These are phyloP conservation scores for Salvia splendens DNA, from an alignment of 257 asterid species.

Conservation along the genomic window DNA sequence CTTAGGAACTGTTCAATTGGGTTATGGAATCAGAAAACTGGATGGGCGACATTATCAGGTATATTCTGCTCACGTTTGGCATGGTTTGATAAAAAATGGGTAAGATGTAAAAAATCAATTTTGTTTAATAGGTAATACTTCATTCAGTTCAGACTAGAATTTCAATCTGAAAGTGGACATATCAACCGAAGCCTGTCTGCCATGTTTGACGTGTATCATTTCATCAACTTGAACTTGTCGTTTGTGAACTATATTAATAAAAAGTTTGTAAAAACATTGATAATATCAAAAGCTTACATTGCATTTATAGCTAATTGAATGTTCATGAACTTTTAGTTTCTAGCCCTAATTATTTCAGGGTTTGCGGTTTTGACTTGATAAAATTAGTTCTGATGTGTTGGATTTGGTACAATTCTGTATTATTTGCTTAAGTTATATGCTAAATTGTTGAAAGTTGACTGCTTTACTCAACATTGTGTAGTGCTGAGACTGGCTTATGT, in stretches of 20 bases:
- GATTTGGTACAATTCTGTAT: not conserved
- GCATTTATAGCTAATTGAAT: not conserved
- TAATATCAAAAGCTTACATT: not conserved
- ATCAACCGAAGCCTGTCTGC: not conserved
- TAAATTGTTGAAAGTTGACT: conserved; percentile 1
- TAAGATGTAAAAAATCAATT: not conserved
- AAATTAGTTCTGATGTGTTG: not conserved
- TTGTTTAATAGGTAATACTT: not conserved
- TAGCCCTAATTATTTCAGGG: not conserved
- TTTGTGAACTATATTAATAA: not conserved
- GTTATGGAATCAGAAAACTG: conserved; percentile 84
- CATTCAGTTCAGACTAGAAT: not conserved
- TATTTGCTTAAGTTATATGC: not conserved
- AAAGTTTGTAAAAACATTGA: not conserved
- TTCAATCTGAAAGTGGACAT: not conserved
- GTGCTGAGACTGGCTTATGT: conserved; percentile 8
- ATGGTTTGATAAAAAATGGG: not conserved
- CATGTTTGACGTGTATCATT: not conserved
- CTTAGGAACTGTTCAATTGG: conserved; percentile 65
- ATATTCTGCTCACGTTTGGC: not conserved
- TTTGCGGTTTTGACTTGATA: not conserved
- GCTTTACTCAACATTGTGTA: not conserved
- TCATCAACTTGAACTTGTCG: not conserved
- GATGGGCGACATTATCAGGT: conserved; percentile 90
- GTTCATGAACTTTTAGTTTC: not conserved